These are phyloP conservation scores for Monilinia aucupariae DNA, from an alignment of 2,329 filamentous ascomycete species.

Conservation along the genomic window DNA sequence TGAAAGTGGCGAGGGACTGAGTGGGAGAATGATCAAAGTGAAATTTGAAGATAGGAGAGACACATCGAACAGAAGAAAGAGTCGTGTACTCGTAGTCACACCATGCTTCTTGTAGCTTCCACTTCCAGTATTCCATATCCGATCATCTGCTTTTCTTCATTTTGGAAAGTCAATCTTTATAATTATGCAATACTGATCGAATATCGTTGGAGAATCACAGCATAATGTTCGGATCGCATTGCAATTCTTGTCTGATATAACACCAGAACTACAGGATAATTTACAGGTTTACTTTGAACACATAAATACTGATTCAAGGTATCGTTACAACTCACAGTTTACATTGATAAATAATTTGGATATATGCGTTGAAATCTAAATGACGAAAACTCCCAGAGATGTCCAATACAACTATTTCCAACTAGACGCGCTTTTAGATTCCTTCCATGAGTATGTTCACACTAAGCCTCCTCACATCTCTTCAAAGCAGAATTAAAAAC, in stretches of 20 bases:
- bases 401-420: not conserved
- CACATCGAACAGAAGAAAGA: too few species aligned
- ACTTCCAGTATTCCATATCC: too few species aligned
- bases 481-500: constrained; percentile 41
- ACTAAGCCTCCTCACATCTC: constrained; percentile 11
- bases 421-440: not conserved
- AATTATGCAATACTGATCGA: not conserved
- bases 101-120: too few species aligned
- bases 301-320: not conserved
- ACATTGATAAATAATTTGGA: not conserved
- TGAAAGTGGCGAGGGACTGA: not conserved
- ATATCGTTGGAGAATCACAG: not conserved
- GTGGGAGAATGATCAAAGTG: too few species aligned
- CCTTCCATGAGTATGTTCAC: not conserved
- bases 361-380: constrained; percentile 1
- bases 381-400: not conserved
- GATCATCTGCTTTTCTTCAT: too few species aligned
- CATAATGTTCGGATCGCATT: not conserved
- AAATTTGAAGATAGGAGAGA: too few species aligned
- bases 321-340: not conserved
- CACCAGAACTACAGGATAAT: not conserved
- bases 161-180: too few species aligned
- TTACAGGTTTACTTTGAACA: not conserved
- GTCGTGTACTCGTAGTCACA: too few species aligned
- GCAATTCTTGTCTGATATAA: not conserved